Base-by-base conservation (phyloP, 805 yeast species). In the Myxozyma kluyveri region DNA sequence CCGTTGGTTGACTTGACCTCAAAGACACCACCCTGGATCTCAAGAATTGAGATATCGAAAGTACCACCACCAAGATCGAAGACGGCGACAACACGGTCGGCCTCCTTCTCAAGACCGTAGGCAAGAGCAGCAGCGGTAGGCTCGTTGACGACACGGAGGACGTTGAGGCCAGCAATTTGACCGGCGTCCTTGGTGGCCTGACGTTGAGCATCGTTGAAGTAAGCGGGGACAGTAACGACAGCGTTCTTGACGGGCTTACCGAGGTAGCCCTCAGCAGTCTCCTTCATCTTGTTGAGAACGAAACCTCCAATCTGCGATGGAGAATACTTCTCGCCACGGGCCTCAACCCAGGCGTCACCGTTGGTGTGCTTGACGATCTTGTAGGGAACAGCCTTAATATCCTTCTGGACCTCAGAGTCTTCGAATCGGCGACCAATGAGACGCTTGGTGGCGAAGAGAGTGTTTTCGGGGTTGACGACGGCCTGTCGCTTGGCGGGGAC, bases 1-100 rank as follows among this genome's bases (percentile, higher is more conserved):
- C 95, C 97, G 75, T 90, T 90, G 69, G 97, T 89, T 59, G 96
- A 88, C 78, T 89, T 89, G 72, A 89, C 97, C 80, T 89, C 97
- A 67, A 89, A 89, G 63, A 89, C 97, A 80, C 97, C 97, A 70
- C 89, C 88, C 76, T 90, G 96, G 66, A 89, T 90, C 79, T 90
- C 97, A 69, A 89, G 80, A 71, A 89, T 87, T 65, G 97, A 89
- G 74, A 89, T 85, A 85, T 89, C 97, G 72, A 89, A 89, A 67
- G 97, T 89, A 83, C 97, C 97, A 74, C 97, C 97, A 83, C 97
- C 97, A 69, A 89, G 80, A 76, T 89, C 97, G 77, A 90, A 89
- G 62, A 89, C 97, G 58, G 97, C 97, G 65, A 89, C 95, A 58
- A 86, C 85, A 75, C 83, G 84, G 63, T 79, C 83, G 43, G 45